Conservation (phyloP, 495 filamentous ascomycete genomes). For the Staphylotrichum longicolle region DNA sequence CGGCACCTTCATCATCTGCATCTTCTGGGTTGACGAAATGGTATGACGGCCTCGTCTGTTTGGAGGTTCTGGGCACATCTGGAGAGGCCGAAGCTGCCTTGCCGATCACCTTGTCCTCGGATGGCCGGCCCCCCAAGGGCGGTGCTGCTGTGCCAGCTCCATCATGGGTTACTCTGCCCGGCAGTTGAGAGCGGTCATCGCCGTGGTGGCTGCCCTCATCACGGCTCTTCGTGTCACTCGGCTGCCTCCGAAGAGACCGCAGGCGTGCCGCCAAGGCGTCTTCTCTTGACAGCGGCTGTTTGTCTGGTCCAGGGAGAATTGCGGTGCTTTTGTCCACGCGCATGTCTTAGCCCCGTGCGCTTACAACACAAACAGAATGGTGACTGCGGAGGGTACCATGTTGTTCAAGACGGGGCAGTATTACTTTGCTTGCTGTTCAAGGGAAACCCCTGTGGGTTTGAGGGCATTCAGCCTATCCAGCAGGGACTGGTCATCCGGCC, state of each 20-base stretch:
- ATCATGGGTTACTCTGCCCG: neutral
- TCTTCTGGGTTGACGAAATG: neutral
- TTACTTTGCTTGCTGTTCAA: conserved; percentile 39
- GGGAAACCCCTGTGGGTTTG: conserved; percentile 39
- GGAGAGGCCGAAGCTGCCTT: neutral
- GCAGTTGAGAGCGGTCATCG: neutral
- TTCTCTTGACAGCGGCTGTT: conserved; percentile 36
- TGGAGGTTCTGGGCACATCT: neutral
- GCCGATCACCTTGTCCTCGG: neutral
- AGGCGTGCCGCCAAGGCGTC: conserved; percentile 45
- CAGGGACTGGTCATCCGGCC: conserved; percentile 78
- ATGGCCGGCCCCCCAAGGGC: conserved; percentile 2
- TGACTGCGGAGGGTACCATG: neutral
- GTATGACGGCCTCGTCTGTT: conserved; percentile 15
- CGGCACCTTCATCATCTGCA: conserved; percentile 13
- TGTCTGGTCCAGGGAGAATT: neutral
- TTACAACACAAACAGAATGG: conserved; percentile 4
- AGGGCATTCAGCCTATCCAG: conserved; percentile 83
- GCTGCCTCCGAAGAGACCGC: conserved; percentile 41
- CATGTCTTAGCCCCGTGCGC: conserved; percentile 16
- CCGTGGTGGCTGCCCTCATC: neutral
- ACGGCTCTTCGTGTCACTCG: conserved; percentile 19
- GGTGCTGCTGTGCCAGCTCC: conserved; percentile 1
- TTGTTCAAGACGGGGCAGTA: conserved; percentile 3
- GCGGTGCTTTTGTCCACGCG: conserved; percentile 14